Conservation (phyloP, 1,139 yeast species). For the Pichia sp. region DNA sequence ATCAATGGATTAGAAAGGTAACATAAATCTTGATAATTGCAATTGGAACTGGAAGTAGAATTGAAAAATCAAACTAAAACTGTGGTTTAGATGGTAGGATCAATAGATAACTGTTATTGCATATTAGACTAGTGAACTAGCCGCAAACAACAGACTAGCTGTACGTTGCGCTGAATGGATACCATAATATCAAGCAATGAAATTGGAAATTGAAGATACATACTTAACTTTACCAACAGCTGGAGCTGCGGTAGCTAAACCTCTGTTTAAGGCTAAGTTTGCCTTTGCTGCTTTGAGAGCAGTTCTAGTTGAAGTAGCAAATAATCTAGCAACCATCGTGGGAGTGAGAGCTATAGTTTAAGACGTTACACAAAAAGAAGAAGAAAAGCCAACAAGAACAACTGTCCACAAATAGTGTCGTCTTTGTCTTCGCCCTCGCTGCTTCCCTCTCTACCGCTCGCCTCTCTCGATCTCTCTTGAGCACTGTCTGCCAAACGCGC, state of each 20-base stretch:
- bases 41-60: too few species aligned
- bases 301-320: slow-evolving; percentile 82
- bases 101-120: too few species aligned
- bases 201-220: slow-evolving; percentile 32
- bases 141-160: background rate
- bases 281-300: slow-evolving; percentile 89
- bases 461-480: background rate
- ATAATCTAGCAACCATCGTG: slow-evolving; percentile 61
- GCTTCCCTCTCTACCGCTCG: background rate
- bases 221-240: slow-evolving; percentile 87
- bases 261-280: slow-evolving; percentile 68
- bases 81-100: too few species aligned
- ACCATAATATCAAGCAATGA: background rate
- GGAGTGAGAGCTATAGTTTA: slow-evolving; percentile 17
- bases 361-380: background rate
- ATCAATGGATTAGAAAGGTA: too few species aligned
- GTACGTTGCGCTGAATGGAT: background rate
- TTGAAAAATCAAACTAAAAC: too few species aligned
- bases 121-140: too few species aligned
- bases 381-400: background rate
- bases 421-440: background rate
- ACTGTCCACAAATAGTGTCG: background rate
- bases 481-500: slow-evolving; percentile 1
- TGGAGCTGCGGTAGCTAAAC: slow-evolving; percentile 84
- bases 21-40: too few species aligned